These are phyloP conservation scores for Boechera divaricarpa DNA, from an alignment of 345 rosid genomes.

Conservation along the genomic window DNA sequence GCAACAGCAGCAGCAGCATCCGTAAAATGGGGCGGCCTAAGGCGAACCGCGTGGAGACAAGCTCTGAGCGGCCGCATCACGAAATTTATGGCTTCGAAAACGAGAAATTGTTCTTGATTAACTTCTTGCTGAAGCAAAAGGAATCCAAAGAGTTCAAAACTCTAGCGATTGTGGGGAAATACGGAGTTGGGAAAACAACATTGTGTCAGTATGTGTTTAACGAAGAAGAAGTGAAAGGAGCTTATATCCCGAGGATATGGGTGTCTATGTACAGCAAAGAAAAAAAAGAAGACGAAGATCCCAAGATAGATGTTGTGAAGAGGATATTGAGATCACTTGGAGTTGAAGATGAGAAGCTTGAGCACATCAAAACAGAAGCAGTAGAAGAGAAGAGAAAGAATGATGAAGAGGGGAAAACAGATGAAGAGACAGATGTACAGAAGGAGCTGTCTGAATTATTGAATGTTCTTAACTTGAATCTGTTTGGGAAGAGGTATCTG, in stretches of 20 bases:
- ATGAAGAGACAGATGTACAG: neutral
- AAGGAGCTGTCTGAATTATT: slow-evolving; percentile 40
- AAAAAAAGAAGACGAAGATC: neutral
- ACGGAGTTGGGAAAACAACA: slow-evolving; percentile 59
- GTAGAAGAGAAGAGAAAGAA: neutral
- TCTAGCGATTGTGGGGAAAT: slow-evolving; percentile 50
- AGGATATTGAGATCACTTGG: slow-evolving; percentile 50
- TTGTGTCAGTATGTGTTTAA: slow-evolving; percentile 51
- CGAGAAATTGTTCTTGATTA: slow-evolving; percentile 39
- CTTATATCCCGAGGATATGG: slow-evolving; percentile 56
- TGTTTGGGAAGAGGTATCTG: slow-evolving; percentile 59
- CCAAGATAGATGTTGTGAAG: slow-evolving; percentile 37
- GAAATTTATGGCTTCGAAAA: slow-evolving; percentile 37
- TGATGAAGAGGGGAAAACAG: neutral
- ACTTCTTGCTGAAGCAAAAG: slow-evolving; percentile 36
- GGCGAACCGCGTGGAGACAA: slow-evolving; percentile 23
- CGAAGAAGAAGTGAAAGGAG: slow-evolving; percentile 29
- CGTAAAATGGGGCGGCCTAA: neutral
- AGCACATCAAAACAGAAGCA: neutral
- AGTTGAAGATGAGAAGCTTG: slow-evolving; percentile 45
- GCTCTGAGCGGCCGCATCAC: slow-evolving; percentile 9
- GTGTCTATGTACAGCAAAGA: slow-evolving; percentile 40
- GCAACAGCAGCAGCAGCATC: neutral
- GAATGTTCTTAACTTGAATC: slow-evolving; percentile 47
- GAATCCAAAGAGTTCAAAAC: slow-evolving; percentile 46